A percentile compares a stretch with the other conserved stretches of the same genome.
phyloP scores from a whole-genome alignment of 768 basidiomycete genomes.

The Clitopilus hobsonii region DNA sequence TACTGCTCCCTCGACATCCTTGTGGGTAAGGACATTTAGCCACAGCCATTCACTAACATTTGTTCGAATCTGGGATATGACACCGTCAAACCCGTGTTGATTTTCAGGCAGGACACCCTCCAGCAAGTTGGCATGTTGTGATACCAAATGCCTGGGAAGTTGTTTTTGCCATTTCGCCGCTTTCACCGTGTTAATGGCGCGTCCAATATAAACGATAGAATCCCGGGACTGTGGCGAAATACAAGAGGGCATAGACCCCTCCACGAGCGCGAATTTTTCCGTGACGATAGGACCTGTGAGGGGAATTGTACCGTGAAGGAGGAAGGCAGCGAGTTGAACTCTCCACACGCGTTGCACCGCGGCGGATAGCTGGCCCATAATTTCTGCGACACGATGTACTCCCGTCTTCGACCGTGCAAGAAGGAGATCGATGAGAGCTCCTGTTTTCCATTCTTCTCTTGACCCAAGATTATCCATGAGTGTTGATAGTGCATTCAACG shows the following conservation, averaged over 20 bases:
- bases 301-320: conserved; percentile 75
- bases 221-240: conserved; percentile 68
- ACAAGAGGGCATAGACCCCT: conserved; percentile 71
- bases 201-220: conserved; percentile 83
- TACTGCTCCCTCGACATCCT: conserved; percentile 80
- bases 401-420: conserved; percentile 71
- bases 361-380: conserved; percentile 64
- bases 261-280: conserved; percentile 51
- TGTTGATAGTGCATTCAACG: conserved; percentile 64
- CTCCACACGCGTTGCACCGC: conserved; percentile 83
- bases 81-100: conserved; percentile 69
- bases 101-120: conserved; percentile 71
- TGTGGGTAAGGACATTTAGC: conserved; percentile 80
- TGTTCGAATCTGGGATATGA: conserved; percentile 69
- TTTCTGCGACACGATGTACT: conserved; percentile 67
- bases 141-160: conserved; percentile 62
- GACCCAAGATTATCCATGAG: conserved; percentile 61
- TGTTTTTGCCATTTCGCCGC: conserved; percentile 75
- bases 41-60: conserved; percentile 93
- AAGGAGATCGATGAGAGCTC: conserved; percentile 77
- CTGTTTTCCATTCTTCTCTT: conserved; percentile 61
- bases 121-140: conserved; percentile 61
- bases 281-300: conserved; percentile 64
- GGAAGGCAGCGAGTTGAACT: conserved; percentile 74
- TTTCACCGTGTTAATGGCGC: conserved; percentile 82